Evolutionary conservation across 176 grass and related monocot genomes (phyloP).

Genomic region (Eleusine coracana): DNA sequence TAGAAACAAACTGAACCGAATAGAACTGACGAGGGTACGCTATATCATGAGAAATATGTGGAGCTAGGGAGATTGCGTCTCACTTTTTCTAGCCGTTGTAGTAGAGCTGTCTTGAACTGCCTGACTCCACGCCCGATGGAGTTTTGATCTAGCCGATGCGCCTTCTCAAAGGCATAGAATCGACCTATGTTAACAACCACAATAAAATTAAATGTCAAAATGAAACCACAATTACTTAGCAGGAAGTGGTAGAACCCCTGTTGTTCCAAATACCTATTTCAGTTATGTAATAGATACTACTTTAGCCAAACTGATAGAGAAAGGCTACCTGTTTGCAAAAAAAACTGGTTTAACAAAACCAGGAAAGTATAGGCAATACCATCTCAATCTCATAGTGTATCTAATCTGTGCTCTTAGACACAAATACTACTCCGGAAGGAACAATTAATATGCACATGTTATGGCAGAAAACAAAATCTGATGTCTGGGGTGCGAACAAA

Average conservation of each 20-base stretch:
- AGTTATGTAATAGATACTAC: neutral
- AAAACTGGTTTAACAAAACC: neutral
- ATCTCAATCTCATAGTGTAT: neutral
- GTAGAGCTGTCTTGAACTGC: conserved; percentile 87
- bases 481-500: neutral
- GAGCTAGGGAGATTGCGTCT: conserved; percentile 25
- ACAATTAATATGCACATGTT: conserved; percentile 3
- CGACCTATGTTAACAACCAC: conserved; percentile 56
- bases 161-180: conserved; percentile 96
- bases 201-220: conserved; percentile 10
- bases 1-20: conserved; percentile 29
- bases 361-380: neutral
- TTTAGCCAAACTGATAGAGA: conserved; percentile 3
- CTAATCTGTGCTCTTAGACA: conserved; percentile 10
- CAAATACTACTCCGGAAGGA: conserved; percentile 2
- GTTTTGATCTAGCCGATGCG: conserved; percentile 81
- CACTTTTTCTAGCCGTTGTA: conserved; percentile 88
- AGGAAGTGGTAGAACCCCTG: neutral
- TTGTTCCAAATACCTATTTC: conserved; percentile 17
- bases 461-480: neutral
- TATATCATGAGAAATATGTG: conserved; percentile 33
- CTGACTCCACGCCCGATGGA: conserved; percentile 87
- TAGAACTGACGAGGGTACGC: conserved; percentile 21
- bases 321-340: neutral
- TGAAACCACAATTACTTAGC: neutral